phyloP scores from a whole-genome alignment of 352 stramenopile genomes.

The Phytopythium kandeliae region DNA sequence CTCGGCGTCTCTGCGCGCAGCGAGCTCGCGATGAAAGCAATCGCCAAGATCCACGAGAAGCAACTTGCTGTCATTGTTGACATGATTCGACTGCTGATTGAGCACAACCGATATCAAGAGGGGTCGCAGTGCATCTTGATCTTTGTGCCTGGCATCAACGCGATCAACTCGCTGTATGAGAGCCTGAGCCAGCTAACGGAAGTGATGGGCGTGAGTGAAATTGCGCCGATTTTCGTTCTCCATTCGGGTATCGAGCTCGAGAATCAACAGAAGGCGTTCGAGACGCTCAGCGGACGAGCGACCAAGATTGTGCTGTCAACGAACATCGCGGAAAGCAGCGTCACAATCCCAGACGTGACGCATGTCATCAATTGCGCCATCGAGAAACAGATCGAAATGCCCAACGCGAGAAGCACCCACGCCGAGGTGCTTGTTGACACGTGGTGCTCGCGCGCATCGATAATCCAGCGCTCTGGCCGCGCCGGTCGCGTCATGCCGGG shows the following conservation, averaged over 20 bases:
- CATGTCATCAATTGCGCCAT: constrained; percentile 85
- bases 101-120: constrained; percentile 25
- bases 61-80: constrained; percentile 52
- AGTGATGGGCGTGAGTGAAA: constrained; percentile 9
- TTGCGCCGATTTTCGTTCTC: constrained; percentile 50
- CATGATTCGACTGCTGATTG: constrained; percentile 53
- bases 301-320: constrained; percentile 95
- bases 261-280: constrained; percentile 68
- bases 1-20: constrained; percentile 29
- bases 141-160: constrained; percentile 93
- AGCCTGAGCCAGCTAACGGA: constrained; percentile 35
- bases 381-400: constrained; percentile 85
- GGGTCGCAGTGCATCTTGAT: constrained; percentile 88
- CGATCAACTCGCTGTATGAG: constrained; percentile 90
- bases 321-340: constrained; percentile 96
- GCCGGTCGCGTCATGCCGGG: constrained; percentile 92
- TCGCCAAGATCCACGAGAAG: constrained; percentile 57
- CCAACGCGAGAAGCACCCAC: constrained; percentile 54
- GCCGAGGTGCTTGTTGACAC: constrained; percentile 69
- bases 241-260: constrained; percentile 74
- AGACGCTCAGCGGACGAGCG: constrained; percentile 28
- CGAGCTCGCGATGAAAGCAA: constrained; percentile 39
- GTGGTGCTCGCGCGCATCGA: constrained; percentile 94
- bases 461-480: constrained; percentile 78
- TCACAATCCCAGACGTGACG: constrained; percentile 94